Conservation (phyloP, 2,329 filamentous ascomycete species). For the Tolypocladium inflatum region DNA sequence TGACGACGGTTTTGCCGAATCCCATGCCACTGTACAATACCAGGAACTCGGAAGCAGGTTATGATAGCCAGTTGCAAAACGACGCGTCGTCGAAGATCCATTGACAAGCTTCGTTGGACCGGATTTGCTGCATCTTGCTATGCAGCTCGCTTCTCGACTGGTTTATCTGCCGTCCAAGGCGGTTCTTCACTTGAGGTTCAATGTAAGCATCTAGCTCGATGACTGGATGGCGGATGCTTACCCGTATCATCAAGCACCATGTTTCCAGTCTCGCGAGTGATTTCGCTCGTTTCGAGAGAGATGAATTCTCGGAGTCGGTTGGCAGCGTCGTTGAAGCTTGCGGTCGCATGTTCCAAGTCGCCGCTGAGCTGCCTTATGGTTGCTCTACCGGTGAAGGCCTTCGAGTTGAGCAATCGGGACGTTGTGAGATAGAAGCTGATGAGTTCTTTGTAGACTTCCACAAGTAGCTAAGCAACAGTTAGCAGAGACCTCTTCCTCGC, state of each 20-base stretch:
- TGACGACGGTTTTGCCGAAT: not conserved
- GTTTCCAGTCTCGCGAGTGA: not conserved
- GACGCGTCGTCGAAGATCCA: not conserved
- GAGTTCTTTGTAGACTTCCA: not conserved
- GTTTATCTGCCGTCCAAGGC: not conserved
- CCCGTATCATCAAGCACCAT: not conserved
- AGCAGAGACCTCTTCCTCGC: too few relatives aligned
- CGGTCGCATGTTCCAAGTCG: not conserved
- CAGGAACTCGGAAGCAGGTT: not conserved
- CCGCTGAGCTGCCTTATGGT: not conserved
- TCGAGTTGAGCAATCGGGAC: not conserved
- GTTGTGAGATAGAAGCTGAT: not conserved
- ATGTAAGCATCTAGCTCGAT: not conserved
- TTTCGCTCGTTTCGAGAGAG: not conserved
- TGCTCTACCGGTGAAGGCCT: not conserved
- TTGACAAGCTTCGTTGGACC: not conserved
- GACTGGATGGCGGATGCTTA: not conserved
- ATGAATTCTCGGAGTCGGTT: not conserved
- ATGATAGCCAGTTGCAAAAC: not conserved
- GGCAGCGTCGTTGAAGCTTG: not conserved
- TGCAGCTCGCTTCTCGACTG: not conserved
- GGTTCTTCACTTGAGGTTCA: not conserved
- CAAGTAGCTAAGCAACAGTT: not conserved
- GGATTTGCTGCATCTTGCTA: not conserved
- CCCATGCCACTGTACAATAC: not conserved